Conservation (phyloP, 306 rosid genomes). For the Vicia villosa region DNA sequence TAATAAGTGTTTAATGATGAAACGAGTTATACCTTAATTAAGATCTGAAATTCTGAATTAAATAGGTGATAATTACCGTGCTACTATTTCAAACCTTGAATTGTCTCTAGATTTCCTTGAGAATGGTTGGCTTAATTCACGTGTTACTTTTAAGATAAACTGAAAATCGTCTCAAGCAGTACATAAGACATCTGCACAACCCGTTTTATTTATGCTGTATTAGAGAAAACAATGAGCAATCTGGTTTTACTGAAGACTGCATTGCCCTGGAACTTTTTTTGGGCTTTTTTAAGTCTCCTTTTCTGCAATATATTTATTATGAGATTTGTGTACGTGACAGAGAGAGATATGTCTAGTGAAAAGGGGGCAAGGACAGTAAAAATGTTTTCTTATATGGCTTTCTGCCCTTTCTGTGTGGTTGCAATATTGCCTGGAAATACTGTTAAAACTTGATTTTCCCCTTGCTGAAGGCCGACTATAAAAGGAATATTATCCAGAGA, state of each 20-base stretch:
- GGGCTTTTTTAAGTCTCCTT: constrained; percentile 14
- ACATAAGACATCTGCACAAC: background rate
- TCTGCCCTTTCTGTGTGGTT: constrained; percentile 10
- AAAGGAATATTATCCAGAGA: constrained; percentile 14
- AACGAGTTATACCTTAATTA: constrained; percentile 14
- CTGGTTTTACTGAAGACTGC: constrained; percentile 5
- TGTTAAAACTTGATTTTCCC: background rate
- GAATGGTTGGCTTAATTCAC: constrained; percentile 16
- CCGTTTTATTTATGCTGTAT: background rate
- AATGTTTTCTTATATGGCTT: constrained; percentile 13
- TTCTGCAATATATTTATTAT: constrained; percentile 23
- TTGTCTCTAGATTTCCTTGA: constrained; percentile 17
- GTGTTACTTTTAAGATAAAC: background rate
- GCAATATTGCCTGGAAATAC: constrained; percentile 3
- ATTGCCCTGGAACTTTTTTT: constrained; percentile 1
- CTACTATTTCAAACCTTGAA: constrained; percentile 4
- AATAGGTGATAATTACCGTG: constrained; percentile 12
- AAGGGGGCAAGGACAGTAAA: constrained; percentile 11
- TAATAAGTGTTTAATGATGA: constrained; percentile 5
- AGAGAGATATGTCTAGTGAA: background rate
- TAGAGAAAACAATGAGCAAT: constrained; percentile 3
- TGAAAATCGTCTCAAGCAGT: constrained; percentile 17
- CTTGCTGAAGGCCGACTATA: background rate
- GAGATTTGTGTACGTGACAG: background rate
- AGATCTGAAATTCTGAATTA: constrained; percentile 12